Evolutionary conservation across 2,329 filamentous ascomycete genomes (phyloP).

Genomic region (Pezicula rhizophila): DNA sequence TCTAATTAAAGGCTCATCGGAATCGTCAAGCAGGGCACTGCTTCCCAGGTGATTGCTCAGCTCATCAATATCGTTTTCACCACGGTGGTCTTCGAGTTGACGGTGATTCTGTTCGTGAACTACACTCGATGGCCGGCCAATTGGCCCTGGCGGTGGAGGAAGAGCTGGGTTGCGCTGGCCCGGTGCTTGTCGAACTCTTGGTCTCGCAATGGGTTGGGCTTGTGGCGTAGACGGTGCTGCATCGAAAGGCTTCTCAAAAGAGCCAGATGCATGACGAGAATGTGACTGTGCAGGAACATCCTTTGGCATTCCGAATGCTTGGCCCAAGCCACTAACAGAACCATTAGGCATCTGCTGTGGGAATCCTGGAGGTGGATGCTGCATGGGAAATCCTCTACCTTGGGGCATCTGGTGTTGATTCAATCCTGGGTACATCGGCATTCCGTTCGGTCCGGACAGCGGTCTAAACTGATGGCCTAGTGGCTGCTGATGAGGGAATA

Average conservation of each 20-base stretch:
- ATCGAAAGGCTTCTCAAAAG: constrained; percentile 51
- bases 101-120: constrained; percentile 43
- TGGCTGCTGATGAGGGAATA: constrained; percentile 46
- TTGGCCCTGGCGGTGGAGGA: constrained; percentile 50
- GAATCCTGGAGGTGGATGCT: constrained; percentile 50
- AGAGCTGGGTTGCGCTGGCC: too few species aligned
- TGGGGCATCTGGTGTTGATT: constrained; percentile 54
- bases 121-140: constrained; percentile 77
- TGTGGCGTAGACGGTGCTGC: constrained; percentile 35
- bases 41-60: constrained; percentile 79
- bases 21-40: constrained; percentile 78
- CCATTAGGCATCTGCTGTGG: constrained; percentile 36
- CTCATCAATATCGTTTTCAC: constrained; percentile 59
- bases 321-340: constrained; percentile 32
- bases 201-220: constrained; percentile 71
- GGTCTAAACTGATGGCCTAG: constrained; percentile 49
- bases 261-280: constrained; percentile 68
- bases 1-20: constrained; percentile 46
- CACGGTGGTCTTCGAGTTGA: constrained; percentile 29
- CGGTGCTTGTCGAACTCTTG: constrained; percentile 26
- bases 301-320: constrained; percentile 31
- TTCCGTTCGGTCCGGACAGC: constrained; percentile 42
- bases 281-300: constrained; percentile 50
- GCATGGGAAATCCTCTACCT: constrained; percentile 32
- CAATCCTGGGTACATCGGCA: constrained; percentile 53